Conservation (phyloP, 768 basidiomycete species). For the Suillus brevipes region DNA sequence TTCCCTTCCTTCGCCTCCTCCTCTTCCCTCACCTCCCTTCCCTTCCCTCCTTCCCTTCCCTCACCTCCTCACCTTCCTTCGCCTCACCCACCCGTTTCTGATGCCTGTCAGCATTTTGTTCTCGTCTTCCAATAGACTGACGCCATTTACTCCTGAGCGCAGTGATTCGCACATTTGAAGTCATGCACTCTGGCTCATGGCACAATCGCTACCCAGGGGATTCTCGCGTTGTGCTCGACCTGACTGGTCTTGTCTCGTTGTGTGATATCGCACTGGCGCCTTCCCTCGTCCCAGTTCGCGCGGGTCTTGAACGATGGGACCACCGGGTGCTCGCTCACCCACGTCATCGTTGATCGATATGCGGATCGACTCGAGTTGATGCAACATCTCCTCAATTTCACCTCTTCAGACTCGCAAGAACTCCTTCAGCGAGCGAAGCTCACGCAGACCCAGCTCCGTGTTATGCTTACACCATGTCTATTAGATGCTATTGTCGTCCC, state of each 20-base stretch:
- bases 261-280: constrained; percentile 26
- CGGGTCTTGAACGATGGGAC: constrained; percentile 21
- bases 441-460: constrained; percentile 22
- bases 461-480: constrained; percentile 19
- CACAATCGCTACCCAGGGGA: constrained; percentile 28
- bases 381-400: constrained; percentile 35
- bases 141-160: background rate
- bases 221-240: constrained; percentile 24
- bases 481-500: constrained; percentile 10
- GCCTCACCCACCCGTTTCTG: too few relatives aligned
- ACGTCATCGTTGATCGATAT: constrained; percentile 42
- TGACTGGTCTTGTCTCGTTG: constrained; percentile 25
- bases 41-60: too few relatives aligned
- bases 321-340: constrained; percentile 27
- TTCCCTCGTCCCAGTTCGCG: constrained; percentile 17
- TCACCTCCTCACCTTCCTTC: too few relatives aligned
- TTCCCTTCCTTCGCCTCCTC: too few relatives aligned
- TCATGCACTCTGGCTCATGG: constrained; percentile 23
- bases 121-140: background rate
- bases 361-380: constrained; percentile 43
- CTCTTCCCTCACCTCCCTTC: too few relatives aligned
- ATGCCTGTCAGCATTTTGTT: background rate
- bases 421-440: constrained; percentile 12
- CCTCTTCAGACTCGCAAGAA: constrained; percentile 13
- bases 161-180: constrained; percentile 10